phyloP scores from a whole-genome alignment of 106 monocot genomes.

The Platanthera zijinensis region DNA sequence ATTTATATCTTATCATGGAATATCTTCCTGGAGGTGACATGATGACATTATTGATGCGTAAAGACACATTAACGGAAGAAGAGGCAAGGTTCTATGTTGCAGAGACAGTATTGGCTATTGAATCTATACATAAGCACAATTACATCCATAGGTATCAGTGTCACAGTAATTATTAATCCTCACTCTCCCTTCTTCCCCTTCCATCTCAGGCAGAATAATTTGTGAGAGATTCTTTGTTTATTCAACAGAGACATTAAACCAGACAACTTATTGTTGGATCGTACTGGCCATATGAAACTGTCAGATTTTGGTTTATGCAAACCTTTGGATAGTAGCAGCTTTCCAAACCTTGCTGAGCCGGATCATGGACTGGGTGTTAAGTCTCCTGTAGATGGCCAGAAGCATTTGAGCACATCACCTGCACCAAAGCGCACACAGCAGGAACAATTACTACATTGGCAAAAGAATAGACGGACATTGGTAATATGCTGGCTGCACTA shows the following conservation, averaged over 20 bases:
- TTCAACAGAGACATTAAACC: conserved; percentile 67
- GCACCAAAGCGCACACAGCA: conserved; percentile 52
- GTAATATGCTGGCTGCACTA: conserved; percentile 13
- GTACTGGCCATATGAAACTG: conserved; percentile 76
- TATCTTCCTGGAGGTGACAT: conserved; percentile 84
- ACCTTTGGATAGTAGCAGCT: conserved; percentile 52
- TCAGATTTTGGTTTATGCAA: conserved; percentile 84
- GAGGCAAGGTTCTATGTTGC: conserved; percentile 68
- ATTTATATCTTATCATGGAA: conserved; percentile 79
- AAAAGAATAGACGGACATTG: conserved; percentile 65
- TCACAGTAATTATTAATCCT: background rate
- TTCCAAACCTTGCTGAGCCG: conserved; percentile 55
- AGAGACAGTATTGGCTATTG: conserved; percentile 64
- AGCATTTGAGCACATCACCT: conserved; percentile 19
- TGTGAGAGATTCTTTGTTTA: background rate
- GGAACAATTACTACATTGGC: conserved; percentile 66
- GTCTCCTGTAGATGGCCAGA: conserved; percentile 24
- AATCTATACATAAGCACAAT: conserved; percentile 77
- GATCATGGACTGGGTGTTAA: conserved; percentile 31
- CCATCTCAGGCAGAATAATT: background rate
- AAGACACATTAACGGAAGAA: conserved; percentile 63
- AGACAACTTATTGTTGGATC: conserved; percentile 65
- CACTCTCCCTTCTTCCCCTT: too few relatives aligned
- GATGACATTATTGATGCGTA: conserved; percentile 84
- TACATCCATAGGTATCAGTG: conserved; percentile 55